phyloP scores from a whole-genome alignment of 768 basidiomycete genomes.

The Leucosporidium creatinivorum region DNA sequence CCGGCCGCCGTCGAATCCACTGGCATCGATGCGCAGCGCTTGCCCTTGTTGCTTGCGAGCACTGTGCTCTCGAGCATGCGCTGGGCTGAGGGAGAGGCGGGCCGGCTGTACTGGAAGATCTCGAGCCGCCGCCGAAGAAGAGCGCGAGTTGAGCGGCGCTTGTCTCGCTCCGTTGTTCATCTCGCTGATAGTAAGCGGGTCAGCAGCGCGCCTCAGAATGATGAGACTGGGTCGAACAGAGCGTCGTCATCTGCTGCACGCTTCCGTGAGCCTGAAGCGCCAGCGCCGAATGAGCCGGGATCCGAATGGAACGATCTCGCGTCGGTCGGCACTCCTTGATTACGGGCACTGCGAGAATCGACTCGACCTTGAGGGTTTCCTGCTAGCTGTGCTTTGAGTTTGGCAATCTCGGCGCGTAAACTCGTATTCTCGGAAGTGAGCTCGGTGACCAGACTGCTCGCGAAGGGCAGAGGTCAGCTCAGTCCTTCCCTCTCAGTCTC shows the following conservation, averaged over 20 bases:
- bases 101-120: neutral
- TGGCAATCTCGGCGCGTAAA: constrained; percentile 6
- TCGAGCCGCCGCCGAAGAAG: neutral
- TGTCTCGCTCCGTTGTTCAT: no score
- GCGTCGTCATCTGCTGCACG: no score
- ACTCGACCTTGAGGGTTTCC: neutral
- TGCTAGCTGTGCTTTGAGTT: constrained; percentile 1
- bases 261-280: neutral
- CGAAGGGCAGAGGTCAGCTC: neutral
- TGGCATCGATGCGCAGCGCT: neutral
- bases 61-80: neutral
- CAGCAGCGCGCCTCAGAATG: neutral
- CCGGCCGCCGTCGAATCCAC: neutral
- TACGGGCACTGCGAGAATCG: neutral
- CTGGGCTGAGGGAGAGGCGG: constrained; percentile 7
- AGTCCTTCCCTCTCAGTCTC: no score
- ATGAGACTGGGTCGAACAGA: neutral
- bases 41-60: neutral
- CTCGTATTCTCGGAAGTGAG: constrained; percentile 7
- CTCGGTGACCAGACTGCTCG: constrained; percentile 5
- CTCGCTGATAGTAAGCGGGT: neutral
- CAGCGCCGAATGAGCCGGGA: neutral
- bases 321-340: neutral
- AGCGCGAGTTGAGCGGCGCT: neutral
- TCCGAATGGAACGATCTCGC: neutral